A percentile compares a stretch with the other conserved stretches of the same genome.
Evolutionary conservation across 148 eudicot genomes (phyloP).

Genomic region (Amaranthus palmeri): DNA sequence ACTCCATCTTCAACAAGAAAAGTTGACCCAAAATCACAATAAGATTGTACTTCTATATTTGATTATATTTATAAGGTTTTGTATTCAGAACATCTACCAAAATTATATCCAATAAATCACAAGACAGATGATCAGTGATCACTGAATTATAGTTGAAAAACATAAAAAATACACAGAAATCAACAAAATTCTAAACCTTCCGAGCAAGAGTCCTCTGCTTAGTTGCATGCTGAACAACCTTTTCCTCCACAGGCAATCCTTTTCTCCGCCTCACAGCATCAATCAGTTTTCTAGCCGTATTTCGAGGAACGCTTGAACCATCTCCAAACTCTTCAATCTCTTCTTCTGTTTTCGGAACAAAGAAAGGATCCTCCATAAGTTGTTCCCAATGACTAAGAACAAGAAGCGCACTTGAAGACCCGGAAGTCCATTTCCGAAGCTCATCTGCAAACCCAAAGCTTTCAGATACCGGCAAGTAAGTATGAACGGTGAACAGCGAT

Average conservation of each 20-base stretch:
- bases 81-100: not conserved
- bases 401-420: constrained; percentile 88
- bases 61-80: too few relatives aligned
- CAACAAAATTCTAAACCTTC: constrained; percentile 51
- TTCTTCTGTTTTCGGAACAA: constrained; percentile 92
- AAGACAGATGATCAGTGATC: not conserved
- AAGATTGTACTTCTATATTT: too few relatives aligned
- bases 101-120: not conserved
- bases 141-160: too few relatives aligned
- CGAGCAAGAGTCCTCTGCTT: constrained; percentile 89
- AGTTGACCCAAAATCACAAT: too few relatives aligned
- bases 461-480: constrained; percentile 82
- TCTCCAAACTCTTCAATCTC: constrained; percentile 96
- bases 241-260: constrained; percentile 91
- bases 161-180: too few relatives aligned
- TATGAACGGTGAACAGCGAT: constrained; percentile 79
- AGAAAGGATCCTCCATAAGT: constrained; percentile 80
- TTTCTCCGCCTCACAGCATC: constrained; percentile 84
- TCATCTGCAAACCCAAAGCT: constrained; percentile 96
- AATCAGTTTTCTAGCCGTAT: constrained; percentile 83
- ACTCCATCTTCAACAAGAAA: too few relatives aligned
- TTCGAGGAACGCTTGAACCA: constrained; percentile 68
- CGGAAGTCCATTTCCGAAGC: constrained; percentile 77
- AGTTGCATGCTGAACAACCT: constrained; percentile 90
- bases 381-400: constrained; percentile 94